phyloP scores from a whole-genome alignment of 192 early-diverging fungal genomes.

The Lobosporangium transversale region DNA sequence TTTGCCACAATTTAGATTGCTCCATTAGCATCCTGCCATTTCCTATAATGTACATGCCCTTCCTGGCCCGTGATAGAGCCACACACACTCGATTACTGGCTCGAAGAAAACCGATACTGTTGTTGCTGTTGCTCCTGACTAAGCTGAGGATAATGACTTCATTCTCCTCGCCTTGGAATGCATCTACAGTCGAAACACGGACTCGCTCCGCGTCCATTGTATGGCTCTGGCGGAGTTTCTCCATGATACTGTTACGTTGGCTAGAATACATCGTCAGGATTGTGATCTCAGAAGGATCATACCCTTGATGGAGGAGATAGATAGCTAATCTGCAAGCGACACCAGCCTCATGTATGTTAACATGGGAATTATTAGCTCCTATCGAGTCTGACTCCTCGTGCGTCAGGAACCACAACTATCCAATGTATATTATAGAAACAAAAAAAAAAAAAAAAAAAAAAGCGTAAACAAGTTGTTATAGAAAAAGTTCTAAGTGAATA shows the following conservation, averaged over 20 bases:
- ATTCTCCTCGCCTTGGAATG: constrained; percentile 98
- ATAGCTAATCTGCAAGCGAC: constrained; percentile 26
- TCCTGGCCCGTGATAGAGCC: constrained; percentile 64
- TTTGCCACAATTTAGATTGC: constrained; percentile 58
- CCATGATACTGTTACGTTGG: constrained; percentile 54
- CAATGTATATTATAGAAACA: not conserved
- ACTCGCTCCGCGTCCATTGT: constrained; percentile 58
- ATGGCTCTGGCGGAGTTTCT: constrained; percentile 39
- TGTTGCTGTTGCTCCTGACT: constrained; percentile 89
- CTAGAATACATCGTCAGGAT: constrained; percentile 68
- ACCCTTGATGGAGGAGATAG: constrained; percentile 51
- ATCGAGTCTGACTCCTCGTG: constrained; percentile 52
- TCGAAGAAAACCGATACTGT: constrained; percentile 86
- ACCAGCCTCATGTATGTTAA: constrained; percentile 41
- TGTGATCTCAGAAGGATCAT: constrained; percentile 42
- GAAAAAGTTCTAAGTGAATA: too few relatives aligned
- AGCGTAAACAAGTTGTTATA: too few relatives aligned
- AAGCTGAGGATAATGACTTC: constrained; percentile 96
- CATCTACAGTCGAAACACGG: constrained; percentile 93
- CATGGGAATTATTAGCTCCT: constrained; percentile 33
- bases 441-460: not conserved
- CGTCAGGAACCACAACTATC: constrained; percentile 56
- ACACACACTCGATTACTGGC: constrained; percentile 68
- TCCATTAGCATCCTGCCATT: constrained; percentile 58
- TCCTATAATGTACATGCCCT: constrained; percentile 67